Evolutionary conservation across 257 asterid species (phyloP).

Genomic region (Ballota nigra): DNA sequence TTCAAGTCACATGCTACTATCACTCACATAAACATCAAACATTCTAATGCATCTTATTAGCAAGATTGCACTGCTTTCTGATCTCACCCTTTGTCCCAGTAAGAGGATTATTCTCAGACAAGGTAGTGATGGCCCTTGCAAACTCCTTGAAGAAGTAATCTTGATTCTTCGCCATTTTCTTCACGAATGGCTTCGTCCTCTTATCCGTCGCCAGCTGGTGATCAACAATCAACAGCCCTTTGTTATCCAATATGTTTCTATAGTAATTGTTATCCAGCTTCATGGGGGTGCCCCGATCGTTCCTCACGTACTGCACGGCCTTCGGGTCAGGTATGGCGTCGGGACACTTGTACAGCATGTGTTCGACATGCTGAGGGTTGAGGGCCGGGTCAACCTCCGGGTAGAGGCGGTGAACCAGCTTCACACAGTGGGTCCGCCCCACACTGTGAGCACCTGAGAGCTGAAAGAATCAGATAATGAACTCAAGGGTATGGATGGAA

Average conservation of each 20-base stretch:
- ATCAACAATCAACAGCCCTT: conserved; percentile 78
- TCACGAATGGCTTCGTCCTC: conserved; percentile 74
- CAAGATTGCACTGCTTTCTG: conserved; percentile 77
- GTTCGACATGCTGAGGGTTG: conserved; percentile 74
- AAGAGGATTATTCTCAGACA: conserved; percentile 88
- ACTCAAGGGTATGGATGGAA: not conserved
- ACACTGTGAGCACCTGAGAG: conserved; percentile 86
- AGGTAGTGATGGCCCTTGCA: conserved; percentile 66
- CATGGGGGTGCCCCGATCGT: conserved; percentile 96
- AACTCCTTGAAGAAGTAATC: conserved; percentile 76
- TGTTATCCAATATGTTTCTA: conserved; percentile 81
- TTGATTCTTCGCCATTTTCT: conserved; percentile 90
- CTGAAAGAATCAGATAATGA: not conserved
- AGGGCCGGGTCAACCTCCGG: conserved; percentile 92
- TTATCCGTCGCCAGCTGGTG: conserved; percentile 75
- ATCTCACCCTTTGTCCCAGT: conserved; percentile 88
- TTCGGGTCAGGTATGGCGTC: conserved; percentile 93
- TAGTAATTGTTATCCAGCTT: conserved; percentile 86
- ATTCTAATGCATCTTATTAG: conserved; percentile 62
- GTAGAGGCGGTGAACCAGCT: conserved; percentile 90
- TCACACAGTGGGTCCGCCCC: conserved; percentile 92
- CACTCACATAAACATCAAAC: not conserved
- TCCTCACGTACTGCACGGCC: conserved; percentile 97
- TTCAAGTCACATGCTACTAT: no score
- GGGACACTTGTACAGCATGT: conserved; percentile 94